Evolutionary conservation across 257 asterid species (phyloP), one percentile per base, ranked within the genome.

Genomic region (Penstemon newberryi): DNA sequence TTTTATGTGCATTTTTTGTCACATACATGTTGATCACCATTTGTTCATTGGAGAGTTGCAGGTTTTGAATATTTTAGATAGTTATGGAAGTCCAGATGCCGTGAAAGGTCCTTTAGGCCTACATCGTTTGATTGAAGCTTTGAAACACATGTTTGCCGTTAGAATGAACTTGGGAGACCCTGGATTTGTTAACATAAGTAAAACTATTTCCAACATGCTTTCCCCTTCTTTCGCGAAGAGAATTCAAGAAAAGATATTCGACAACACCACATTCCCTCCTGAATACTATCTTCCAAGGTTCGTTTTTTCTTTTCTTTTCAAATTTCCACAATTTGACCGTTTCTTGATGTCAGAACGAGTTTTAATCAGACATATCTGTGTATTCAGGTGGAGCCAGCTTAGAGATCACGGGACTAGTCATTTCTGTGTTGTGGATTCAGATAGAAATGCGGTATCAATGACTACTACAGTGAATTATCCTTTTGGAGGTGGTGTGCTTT

Each of bases 151-250:
- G 97, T 78, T 86, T 59, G 94, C 92, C 39, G 64, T 88, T 40
- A 81, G 95, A 25, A 90, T 93, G 97, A 71, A 85, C 53, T 82
- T 93, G 6, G 99, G 99, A 5, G 97, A 90, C 43, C 99, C 99
- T 0, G 58, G 18, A 13, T 93, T 93, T 50, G 95, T 81, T 6
- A 55, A 86, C 58, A 65, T 86, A 76, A 67, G 70, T 50, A 63
- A 64, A 53, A 84, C 84, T 3, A 69, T 81, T 54, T 79, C 89
- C 0, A 84, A 86, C 65, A 93, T 93, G 99, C 89, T 85, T 62
- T 90, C 95, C 65, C 87, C 86, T n/a, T 81, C 85, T 63, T 93
- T 86, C 1, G 97, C 97, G 1, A 71, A 81, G 80, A 70, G 55
- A 46, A 71, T 90, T 40, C 85, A 62, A 56, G 75, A 71, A 56